Evolutionary conservation across 441 rosid genomes (phyloP).

Genomic region (Erodium moschatum): DNA sequence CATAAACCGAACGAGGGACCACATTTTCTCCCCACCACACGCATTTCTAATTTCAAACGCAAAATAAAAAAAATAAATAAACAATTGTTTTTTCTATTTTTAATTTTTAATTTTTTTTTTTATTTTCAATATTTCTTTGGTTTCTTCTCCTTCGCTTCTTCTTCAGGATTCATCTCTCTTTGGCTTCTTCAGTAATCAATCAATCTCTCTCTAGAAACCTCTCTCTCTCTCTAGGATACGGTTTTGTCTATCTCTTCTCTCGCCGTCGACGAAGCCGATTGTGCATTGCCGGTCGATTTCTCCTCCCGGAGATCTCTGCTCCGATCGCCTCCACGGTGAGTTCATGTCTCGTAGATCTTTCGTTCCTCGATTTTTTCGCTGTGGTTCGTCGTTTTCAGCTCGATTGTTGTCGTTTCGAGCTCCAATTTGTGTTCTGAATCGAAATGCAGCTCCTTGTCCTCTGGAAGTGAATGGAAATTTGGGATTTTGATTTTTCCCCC

Average conservation of each 20-base stretch:
- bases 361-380: background rate
- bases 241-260: conserved; percentile 2
- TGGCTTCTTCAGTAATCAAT: conserved; percentile 36
- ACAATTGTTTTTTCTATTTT: background rate
- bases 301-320: conserved; percentile 17
- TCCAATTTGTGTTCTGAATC: conserved; percentile 13
- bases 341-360: conserved; percentile 9
- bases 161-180: conserved; percentile 32
- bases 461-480: background rate
- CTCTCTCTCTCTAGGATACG: background rate
- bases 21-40: background rate
- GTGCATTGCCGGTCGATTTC: conserved; percentile 30
- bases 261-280: conserved; percentile 21
- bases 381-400: background rate
- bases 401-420: background rate
- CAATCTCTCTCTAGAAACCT: conserved; percentile 23
- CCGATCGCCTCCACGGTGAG: conserved; percentile 32
- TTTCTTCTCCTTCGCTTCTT: conserved; percentile 46
- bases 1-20: background rate
- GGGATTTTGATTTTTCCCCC: background rate
- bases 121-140: conserved; percentile 27
- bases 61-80: conserved; percentile 10
- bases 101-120: conserved; percentile 18
- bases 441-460: conserved; percentile 27
- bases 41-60: conserved; percentile 13